A percentile compares a stretch with the other conserved stretches of the same genome.
Evolutionary conservation across 1,284 basidiomycete genomes (phyloP).

Genomic region (Cutaneotrichosporon sp.): DNA sequence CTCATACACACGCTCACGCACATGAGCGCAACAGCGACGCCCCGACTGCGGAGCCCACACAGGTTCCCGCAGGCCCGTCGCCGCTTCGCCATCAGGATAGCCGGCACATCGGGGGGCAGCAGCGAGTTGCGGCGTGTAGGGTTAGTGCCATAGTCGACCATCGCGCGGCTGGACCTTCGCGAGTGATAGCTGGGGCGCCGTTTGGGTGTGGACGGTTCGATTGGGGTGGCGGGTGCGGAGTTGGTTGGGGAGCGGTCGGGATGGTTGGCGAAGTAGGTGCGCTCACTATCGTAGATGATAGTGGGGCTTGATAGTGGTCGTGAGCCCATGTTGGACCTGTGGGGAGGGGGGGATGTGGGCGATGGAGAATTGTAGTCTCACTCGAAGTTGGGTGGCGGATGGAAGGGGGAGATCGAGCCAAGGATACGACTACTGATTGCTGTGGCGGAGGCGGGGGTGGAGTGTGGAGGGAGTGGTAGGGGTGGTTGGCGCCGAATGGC

Average conservation of each 20-base stretch:
- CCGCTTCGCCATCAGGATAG: conserved; percentile 27
- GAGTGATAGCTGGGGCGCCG: not conserved
- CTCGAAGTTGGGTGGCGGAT: not conserved
- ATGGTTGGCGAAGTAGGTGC: not conserved
- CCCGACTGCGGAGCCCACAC: conserved; percentile 13
- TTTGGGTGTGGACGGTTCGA: not conserved
- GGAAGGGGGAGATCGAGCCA: no score
- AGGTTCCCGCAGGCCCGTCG: conserved; percentile 9
- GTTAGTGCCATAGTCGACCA: conserved; percentile 1
- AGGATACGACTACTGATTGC: no score
- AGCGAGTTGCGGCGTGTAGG: not conserved
- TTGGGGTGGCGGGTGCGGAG: not conserved
- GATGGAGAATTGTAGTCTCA: not conserved
- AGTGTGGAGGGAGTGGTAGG: no score
- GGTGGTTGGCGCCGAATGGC: no score
- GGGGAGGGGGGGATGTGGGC: not conserved
- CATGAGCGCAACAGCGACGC: conserved; percentile 30
- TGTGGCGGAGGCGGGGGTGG: no score
- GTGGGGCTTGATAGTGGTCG: conserved; percentile 5
- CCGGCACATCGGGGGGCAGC: conserved; percentile 28
- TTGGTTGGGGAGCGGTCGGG: not conserved
- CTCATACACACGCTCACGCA: conserved; percentile 36
- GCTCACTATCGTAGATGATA: conserved; percentile 8
- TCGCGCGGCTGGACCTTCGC: not conserved
- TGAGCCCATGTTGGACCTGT: not conserved